Percentiles rank a stretch among this genome's conserved stretches.
Conservation (phyloP, 2,329 filamentous ascomycete species). For the Verticillium longisporum region DNA sequence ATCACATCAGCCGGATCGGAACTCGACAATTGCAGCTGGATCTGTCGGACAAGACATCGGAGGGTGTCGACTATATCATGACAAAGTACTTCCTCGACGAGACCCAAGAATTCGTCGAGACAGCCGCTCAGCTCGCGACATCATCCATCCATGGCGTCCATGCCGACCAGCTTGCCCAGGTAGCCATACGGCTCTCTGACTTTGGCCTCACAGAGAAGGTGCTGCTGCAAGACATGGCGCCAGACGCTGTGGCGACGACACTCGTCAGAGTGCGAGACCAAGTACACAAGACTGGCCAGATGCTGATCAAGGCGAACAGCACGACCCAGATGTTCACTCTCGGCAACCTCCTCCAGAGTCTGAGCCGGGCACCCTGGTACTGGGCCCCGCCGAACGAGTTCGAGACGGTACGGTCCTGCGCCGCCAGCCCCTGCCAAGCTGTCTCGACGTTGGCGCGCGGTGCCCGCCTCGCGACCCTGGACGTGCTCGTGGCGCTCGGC, state of each 20-base stretch:
- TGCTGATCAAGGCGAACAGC: neutral
- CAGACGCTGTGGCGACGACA: neutral
- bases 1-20: slow-evolving; percentile 15
- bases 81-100: slow-evolving; percentile 18
- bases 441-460: neutral
- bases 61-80: slow-evolving; percentile 15
- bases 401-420: neutral
- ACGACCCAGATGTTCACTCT: neutral
- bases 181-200: neutral
- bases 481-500: neutral
- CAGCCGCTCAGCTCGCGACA: neutral
- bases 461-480: neutral
- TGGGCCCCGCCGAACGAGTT: neutral
- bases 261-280: neutral
- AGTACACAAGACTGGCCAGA: neutral
- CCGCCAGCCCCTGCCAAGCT: neutral
- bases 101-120: slow-evolving; percentile 10
- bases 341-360: neutral
- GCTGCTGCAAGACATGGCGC: neutral
- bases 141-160: neutral
- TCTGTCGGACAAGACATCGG: neutral
- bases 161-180: neutral
- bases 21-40: slow-evolving; percentile 3
- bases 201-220: neutral
- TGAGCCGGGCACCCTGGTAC: neutral